phyloP scores from a whole-genome alignment of 2,329 filamentous ascomycete species.

The Diaporthe caulivora region DNA sequence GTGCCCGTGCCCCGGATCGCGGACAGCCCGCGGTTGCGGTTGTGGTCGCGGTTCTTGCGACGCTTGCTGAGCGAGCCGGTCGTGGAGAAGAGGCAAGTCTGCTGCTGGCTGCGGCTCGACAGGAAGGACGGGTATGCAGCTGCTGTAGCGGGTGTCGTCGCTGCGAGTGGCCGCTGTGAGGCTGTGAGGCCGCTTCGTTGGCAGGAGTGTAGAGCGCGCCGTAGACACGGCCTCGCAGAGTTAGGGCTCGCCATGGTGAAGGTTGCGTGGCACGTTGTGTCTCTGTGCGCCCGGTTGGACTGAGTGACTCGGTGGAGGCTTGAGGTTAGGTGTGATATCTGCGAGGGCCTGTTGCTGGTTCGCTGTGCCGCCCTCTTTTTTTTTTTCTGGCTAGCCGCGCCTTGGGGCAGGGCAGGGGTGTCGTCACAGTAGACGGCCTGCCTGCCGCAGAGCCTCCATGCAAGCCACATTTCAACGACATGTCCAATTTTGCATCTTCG shows the following conservation, averaged over 20 bases:
- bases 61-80: constrained; percentile 46
- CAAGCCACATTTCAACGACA: constrained; percentile 23
- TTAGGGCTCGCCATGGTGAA: constrained; percentile 35
- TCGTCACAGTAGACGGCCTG: background rate
- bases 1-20: constrained; percentile 83
- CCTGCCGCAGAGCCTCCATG: constrained; percentile 34
- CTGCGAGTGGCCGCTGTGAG: constrained; percentile 20
- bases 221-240: constrained; percentile 34
- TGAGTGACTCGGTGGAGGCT: background rate
- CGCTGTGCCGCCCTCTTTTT: constrained; percentile 15
- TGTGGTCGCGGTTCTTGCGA: constrained; percentile 72
- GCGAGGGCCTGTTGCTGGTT: constrained; percentile 8
- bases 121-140: background rate
- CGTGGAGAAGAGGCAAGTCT: constrained; percentile 49
- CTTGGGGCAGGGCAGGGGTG: background rate
- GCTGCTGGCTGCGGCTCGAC: constrained; percentile 31
- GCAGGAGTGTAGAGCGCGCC: constrained; percentile 34
- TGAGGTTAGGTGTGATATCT: constrained; percentile 5
- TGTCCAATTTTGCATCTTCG: background rate
- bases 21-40: constrained; percentile 84
- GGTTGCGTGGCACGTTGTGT: background rate
- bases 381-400: background rate
- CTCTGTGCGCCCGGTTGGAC: background rate
- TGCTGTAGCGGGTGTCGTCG: constrained; percentile 12
- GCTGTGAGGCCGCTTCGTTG: constrained; percentile 31